Base-by-base conservation (phyloP, 2,329 filamentous ascomycete species). In the Hypoxylon sp. region DNA sequence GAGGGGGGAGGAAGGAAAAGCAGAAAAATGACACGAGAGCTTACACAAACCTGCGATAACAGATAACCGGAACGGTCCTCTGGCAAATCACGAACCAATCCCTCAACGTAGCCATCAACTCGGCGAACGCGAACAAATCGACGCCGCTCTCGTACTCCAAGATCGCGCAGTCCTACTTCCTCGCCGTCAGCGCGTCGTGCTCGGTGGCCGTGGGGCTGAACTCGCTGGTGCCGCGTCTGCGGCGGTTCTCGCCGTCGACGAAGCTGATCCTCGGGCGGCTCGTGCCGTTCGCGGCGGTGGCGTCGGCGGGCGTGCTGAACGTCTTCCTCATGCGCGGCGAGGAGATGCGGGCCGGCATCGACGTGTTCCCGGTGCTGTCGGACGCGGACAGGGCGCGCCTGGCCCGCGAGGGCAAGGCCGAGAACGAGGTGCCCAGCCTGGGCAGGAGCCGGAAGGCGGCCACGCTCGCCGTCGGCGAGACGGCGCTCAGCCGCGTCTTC, bases 61-160 rank as follows among this genome's bases (percentile, higher is more conserved):
- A 89, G 80, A 96, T 88, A 32, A 81, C 82, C 30, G 94, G 93
- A 42, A 97, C 91, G 4, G 79, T 97, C 26, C 87, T 88, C 61
- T 99, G 94, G 94, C 94, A 99, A 75, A 84, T 97, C 51, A 84
- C 89, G 62, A 99, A 99, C 75, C 94, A 99, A 77, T 97, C 92
- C 8, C 87, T 99, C 64, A 99, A 99, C 71, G 94, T 99, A 19
- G 93, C 91, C 62, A 93, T 99, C 80, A 99, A 99, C 81, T 91
- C 86, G 70, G 90, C 93, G 68, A 99, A 99, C 72, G 91, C 93
- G 58, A 99, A 99, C 82, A 99, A 99, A 73, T 96, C 91, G 27
- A 92, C 91, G 2, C 91, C 93, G 1, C 82, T 97, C 57, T 89
- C 89, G 13, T 88, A 84, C 51, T 83, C 84, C 15, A 89, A 90